Percentiles rank a stretch among this genome's conserved stretches.
These are phyloP conservation scores for Solanum aculeatissimum DNA, from an alignment of 305 asterid species.

Conservation along the genomic window DNA sequence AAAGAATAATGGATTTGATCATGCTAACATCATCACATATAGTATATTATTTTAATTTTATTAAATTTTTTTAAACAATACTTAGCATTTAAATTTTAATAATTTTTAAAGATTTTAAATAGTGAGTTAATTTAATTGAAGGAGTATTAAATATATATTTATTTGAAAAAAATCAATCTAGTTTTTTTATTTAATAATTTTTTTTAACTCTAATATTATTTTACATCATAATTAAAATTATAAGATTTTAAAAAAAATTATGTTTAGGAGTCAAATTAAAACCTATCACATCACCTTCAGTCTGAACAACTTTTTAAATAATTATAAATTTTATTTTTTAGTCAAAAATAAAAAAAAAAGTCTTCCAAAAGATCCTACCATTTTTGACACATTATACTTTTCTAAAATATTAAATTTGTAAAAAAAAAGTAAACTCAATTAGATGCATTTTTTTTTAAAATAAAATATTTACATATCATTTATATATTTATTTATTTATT, in stretches of 20 bases:
- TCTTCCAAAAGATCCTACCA: slow-evolving; percentile 24
- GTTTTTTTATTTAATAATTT: not conserved
- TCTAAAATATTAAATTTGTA: not conserved
- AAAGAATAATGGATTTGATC: slow-evolving; percentile 1
- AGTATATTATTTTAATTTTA: not conserved
- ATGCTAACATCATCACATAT: not conserved
- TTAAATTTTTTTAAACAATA: too few relatives aligned
- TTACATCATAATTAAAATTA: not conserved
- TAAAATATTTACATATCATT: not conserved
- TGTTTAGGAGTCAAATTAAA: not conserved
- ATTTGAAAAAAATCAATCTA: too few relatives aligned
- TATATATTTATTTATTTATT: not conserved
- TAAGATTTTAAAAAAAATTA: not conserved
- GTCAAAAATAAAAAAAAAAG: slow-evolving; percentile 1
- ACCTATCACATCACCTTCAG: not conserved
- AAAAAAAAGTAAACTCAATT: not conserved
- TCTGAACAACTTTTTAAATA: not conserved
- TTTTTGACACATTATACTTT: slow-evolving; percentile 31
- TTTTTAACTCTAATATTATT: not conserved
- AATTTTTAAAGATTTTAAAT: too few relatives aligned
- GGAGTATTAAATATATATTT: too few relatives aligned
- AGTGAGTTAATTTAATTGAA: too few relatives aligned
- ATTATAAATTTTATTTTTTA: slow-evolving; percentile 18
- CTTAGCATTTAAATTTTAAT: too few relatives aligned
- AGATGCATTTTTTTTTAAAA: too few relatives aligned